Base-by-base conservation (phyloP, 768 basidiomycete genomes). In the Tylopilus cervinicoccineus region DNA sequence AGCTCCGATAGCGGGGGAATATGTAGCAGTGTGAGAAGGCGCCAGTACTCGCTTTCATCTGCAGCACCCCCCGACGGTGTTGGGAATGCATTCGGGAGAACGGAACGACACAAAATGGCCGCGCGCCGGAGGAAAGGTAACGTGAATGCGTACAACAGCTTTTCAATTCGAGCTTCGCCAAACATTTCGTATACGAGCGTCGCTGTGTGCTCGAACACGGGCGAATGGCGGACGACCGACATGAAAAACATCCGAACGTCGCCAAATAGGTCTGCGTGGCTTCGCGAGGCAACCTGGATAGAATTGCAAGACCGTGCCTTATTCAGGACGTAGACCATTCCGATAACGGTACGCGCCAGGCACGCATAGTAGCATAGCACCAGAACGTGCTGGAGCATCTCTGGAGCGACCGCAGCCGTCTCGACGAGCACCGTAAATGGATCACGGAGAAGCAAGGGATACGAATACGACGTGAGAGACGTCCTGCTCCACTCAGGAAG, bases 401-500 rank as follows among this genome's bases (percentile, higher is more conserved):
- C 89, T 0, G 93, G 94, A 0, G 87, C 84, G 38, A 96, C 84
- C 2, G 89, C 87, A 0, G 94, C 93, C 0, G 87, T 83, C 70
- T 99, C 95, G 22, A 95, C 76, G 19, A 99, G 76, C 32, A 95
- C 78, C 3, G 88, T 86, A 58, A 97, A 84, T 0, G 96, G 94
- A 63, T 96, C 92, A 17, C 94, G 80, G 3, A 91, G 79, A 13
- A 98, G 81, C 0, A 97, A 71, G 1, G 94, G 93, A 46, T 85
- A 86, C 1, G 89, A 85, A 54, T 89, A 86, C 2, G 88, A 84
- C 5, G 84, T 87, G 48, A 92, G 73, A 1, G 90, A 86, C 22
- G 88, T 84, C 32, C 87, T 78, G 57, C 87, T 93, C 91, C 92
- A 94, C 67, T 95, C 93, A 1, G 93, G 92, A 28, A 95, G 63